Conservation (phyloP, 176 grass and related monocot genomes). For the Rhynchospora tenuis region DNA sequence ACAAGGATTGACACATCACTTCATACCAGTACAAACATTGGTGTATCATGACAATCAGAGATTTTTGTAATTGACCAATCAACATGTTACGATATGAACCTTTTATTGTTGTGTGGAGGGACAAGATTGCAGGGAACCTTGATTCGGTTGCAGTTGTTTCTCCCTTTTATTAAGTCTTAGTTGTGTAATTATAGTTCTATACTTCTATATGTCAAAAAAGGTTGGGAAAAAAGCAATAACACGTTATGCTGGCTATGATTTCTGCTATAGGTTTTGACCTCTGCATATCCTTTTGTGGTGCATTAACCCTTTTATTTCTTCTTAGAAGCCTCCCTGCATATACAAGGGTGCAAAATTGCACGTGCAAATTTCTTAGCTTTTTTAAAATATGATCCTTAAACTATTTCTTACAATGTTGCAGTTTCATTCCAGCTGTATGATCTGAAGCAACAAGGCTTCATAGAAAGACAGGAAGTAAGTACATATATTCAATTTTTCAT, state of each 20-base stretch:
- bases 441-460: slow-evolving; percentile 40
- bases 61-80: not conserved
- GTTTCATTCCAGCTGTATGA: slow-evolving; percentile 38
- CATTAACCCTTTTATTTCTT: not conserved
- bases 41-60: not conserved
- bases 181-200: not conserved
- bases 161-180: not conserved
- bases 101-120: not conserved
- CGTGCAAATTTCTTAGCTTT: not conserved
- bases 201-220: not conserved
- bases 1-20: not conserved
- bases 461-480: slow-evolving; percentile 38
- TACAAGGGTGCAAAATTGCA: not conserved
- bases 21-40: too few relatives aligned
- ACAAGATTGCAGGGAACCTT: not conserved
- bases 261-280: not conserved
- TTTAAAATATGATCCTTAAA: not conserved
- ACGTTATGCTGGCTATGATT: not conserved
- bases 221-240: not conserved
- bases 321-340: not conserved
- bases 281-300: not conserved
- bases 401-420: slow-evolving; percentile 13
- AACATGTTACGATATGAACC: not conserved
- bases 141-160: not conserved
- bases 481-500: not conserved